These are phyloP conservation scores for Cryptococcus depauperatus DNA, from an alignment of 1,284 basidiomycete species.

Conservation along the genomic window DNA sequence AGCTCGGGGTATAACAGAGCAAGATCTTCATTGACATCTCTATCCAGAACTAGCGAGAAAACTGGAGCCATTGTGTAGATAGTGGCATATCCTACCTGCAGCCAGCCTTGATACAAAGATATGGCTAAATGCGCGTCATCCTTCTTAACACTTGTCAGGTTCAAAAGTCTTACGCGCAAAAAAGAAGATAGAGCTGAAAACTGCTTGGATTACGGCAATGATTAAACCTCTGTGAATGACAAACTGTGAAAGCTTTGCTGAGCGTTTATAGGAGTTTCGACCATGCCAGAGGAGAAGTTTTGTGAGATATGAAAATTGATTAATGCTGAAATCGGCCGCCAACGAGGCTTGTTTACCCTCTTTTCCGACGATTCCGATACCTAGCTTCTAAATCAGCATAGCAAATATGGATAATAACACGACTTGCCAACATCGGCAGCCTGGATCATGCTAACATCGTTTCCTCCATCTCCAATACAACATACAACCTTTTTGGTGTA, in stretches of 20 bases:
- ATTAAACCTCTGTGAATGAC: constrained; percentile 97
- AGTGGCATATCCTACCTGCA: constrained; percentile 97
- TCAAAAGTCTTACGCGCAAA: constrained; percentile 62
- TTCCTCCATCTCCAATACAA: constrained; percentile 96
- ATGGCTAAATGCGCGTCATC: constrained; percentile 51
- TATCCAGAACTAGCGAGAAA: constrained; percentile 90
- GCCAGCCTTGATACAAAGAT: constrained; percentile 94
- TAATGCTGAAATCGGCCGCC: constrained; percentile 95
- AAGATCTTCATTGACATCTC: constrained; percentile 91
- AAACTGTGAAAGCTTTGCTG: constrained; percentile 94
- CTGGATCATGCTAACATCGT: constrained; percentile 95
- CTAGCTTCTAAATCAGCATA: constrained; percentile 46
- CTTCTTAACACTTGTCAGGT: not conserved
- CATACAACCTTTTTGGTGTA: constrained; percentile 92
- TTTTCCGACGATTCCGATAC: constrained; percentile 96
- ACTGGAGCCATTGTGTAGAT: constrained; percentile 98
- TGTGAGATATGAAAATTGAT: constrained; percentile 88
- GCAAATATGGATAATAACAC: not conserved
- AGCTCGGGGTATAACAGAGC: constrained; percentile 94
- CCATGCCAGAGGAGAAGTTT: constrained; percentile 85
- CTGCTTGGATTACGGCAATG: constrained; percentile 95
- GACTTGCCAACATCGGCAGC: constrained; percentile 87
- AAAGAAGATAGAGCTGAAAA: constrained; percentile 96
- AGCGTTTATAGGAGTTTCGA: constrained; percentile 94
- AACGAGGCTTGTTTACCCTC: constrained; percentile 97